phyloP scores from a whole-genome alignment of 2,329 filamentous ascomycete species.

The Zasmidium angulare region DNA sequence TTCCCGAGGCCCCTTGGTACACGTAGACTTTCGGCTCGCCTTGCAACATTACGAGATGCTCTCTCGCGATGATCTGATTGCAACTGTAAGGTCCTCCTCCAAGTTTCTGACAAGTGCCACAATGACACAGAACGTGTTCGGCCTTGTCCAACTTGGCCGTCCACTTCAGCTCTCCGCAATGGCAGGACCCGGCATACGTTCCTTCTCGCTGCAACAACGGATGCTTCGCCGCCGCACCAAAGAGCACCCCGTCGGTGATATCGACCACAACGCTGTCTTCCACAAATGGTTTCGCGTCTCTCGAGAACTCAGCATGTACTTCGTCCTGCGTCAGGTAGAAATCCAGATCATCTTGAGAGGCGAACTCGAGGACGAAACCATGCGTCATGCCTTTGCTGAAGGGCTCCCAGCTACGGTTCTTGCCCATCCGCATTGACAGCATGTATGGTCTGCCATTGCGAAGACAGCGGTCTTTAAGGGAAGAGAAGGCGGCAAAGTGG shows the following conservation, averaged over 20 bases:
- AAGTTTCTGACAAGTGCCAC: slow-evolving; percentile 38
- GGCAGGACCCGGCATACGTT: slow-evolving; percentile 32
- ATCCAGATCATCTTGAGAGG: slow-evolving; percentile 35
- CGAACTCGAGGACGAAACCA: slow-evolving; percentile 38
- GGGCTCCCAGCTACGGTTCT: slow-evolving; percentile 37
- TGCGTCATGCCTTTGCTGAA: slow-evolving; percentile 38
- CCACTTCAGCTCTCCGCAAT: slow-evolving; percentile 35
- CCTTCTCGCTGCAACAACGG: slow-evolving; percentile 16
- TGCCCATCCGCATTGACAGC: slow-evolving; percentile 34
- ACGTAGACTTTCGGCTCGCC: slow-evolving; percentile 33
- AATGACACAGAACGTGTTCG: slow-evolving; percentile 39
- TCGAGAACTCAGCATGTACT: slow-evolving; percentile 34
- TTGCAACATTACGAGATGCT: slow-evolving; percentile 28
- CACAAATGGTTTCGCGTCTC: slow-evolving; percentile 31
- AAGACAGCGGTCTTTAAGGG: slow-evolving; percentile 30
- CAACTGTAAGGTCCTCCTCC: slow-evolving; percentile 38
- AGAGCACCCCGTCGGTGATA: slow-evolving; percentile 36
- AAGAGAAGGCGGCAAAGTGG: slow-evolving; percentile 34
- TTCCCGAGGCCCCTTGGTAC: slow-evolving; percentile 37
- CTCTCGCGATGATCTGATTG: slow-evolving; percentile 37
- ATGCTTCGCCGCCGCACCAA: slow-evolving; percentile 26
- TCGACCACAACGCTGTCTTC: slow-evolving; percentile 37
- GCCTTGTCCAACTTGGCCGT: slow-evolving; percentile 24
- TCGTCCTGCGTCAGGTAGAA: slow-evolving; percentile 35
- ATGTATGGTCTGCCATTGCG: slow-evolving; percentile 35